Percentiles rank a stretch among this genome's conserved stretches.
Evolutionary conservation across 2,329 filamentous ascomycete genomes (phyloP).

Genomic region (Aspergillus novoparasiticus): DNA sequence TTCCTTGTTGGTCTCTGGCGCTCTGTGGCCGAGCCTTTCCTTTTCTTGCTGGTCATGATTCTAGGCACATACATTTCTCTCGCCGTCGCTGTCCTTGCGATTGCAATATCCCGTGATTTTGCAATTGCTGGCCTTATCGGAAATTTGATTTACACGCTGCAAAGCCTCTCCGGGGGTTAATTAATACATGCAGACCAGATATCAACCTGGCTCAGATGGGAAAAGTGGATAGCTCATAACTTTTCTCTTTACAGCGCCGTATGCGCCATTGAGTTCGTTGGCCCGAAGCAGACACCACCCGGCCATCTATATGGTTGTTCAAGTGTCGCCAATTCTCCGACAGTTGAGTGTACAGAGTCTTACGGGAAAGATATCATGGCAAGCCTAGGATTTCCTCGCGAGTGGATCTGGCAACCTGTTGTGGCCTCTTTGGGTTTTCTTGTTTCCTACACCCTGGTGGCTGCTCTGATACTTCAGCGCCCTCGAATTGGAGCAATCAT

Average conservation of each 20-base stretch:
- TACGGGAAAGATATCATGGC: not conserved
- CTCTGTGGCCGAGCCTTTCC: not conserved
- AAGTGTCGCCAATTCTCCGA: no score
- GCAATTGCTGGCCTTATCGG: not conserved
- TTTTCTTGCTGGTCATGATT: not conserved
- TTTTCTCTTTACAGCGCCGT: not conserved
- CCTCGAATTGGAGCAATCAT: no score
- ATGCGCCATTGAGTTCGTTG: not conserved
- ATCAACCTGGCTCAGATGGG: not conserved
- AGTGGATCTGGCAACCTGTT: not conserved
- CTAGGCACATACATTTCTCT: not conserved
- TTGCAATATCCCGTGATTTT: not conserved
- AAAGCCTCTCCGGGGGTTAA: not conserved
- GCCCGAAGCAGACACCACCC: not conserved
- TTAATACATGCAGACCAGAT: not conserved
- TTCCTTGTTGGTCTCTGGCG: not conserved
- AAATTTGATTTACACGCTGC: not conserved
- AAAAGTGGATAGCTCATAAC: not conserved
- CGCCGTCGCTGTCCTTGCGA: not conserved
- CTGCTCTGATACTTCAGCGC: not conserved
- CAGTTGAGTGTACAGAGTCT: no score
- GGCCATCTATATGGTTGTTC: no score
- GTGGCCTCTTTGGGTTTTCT: not conserved
- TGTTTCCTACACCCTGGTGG: no score
- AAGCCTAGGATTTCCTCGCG: not conserved